Evolutionary conservation across 768 basidiomycete genomes (phyloP).

Genomic region (Vararia minispora): DNA sequence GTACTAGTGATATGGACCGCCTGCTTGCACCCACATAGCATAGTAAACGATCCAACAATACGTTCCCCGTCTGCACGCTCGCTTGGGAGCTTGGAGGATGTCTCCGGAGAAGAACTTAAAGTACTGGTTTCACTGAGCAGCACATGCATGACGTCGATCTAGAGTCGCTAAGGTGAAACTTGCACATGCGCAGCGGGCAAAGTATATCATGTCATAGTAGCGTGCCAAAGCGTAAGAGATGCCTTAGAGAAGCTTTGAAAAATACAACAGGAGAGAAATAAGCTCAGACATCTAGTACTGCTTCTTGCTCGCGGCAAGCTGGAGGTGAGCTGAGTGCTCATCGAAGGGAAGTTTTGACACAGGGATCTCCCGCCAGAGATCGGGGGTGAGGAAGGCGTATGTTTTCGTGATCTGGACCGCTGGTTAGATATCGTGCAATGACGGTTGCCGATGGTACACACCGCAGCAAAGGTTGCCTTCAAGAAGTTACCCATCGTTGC

Average conservation of each 20-base stretch:
- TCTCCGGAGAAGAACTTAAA: too few species aligned
- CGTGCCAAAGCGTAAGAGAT: background rate
- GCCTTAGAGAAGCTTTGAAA: constrained; percentile 8
- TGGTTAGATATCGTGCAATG: too few species aligned
- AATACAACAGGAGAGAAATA: constrained; percentile 8
- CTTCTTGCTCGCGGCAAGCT: constrained; percentile 73
- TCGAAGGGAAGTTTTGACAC: constrained; percentile 87
- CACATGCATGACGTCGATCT: too few species aligned
- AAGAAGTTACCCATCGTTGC: constrained; percentile 99
- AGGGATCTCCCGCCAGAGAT: constrained; percentile 94
- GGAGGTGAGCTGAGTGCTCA: constrained; percentile 89
- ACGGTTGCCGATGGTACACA: constrained; percentile 41
- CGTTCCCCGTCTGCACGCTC: too few species aligned
- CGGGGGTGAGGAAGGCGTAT: constrained; percentile 96
- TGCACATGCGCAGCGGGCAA: background rate
- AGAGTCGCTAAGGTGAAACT: background rate
- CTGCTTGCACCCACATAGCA: too few species aligned
- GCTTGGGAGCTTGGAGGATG: too few species aligned
- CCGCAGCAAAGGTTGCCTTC: constrained; percentile 91
- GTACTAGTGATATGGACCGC: too few species aligned
- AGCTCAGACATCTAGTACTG: constrained; percentile 31
- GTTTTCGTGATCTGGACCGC: constrained; percentile 82
- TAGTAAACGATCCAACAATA: too few species aligned
- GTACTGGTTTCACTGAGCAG: too few species aligned
- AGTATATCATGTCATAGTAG: background rate